These are phyloP conservation scores for Amylocarpus encephaloides DNA, from an alignment of 2,329 filamentous ascomycete genomes.

Conservation along the genomic window DNA sequence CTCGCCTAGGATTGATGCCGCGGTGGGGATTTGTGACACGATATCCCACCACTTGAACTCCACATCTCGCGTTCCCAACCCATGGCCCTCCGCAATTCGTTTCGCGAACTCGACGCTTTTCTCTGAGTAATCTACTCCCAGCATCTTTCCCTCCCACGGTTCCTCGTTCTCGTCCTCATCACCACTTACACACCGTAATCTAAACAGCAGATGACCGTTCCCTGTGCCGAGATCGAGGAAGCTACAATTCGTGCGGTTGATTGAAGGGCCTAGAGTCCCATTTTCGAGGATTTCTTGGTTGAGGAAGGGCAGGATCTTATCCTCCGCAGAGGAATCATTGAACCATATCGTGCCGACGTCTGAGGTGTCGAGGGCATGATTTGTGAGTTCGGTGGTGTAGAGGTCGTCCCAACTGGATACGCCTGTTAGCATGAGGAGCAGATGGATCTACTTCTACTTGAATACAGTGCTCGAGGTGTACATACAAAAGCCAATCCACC, in stretches of 20 bases:
- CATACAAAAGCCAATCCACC: not conserved
- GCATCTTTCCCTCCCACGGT: conserved; percentile 58
- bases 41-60: conserved; percentile 49
- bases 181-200: conserved; percentile 50
- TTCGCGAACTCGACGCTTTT: conserved; percentile 68
- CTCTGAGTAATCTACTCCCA: conserved; percentile 84
- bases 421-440: not conserved
- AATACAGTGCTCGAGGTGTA: not conserved
- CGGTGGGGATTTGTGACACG: conserved; percentile 37
- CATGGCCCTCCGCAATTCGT: conserved; percentile 46
- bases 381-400: conserved; percentile 64
- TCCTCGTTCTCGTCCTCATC: conserved; percentile 20
- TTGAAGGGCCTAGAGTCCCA: conserved; percentile 12
- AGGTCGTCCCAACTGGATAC: conserved; percentile 63
- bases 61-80: conserved; percentile 27
- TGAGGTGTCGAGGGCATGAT: conserved; percentile 63
- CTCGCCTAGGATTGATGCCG: conserved; percentile 11
- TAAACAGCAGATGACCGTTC: conserved; percentile 86
- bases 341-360: conserved; percentile 96
- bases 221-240: conserved; percentile 90
- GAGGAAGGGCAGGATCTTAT: conserved; percentile 66
- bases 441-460: too few relatives aligned
- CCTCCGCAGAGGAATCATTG: conserved; percentile 82
- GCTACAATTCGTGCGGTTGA: conserved; percentile 35
- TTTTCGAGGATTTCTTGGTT: conserved; percentile 15